Percentiles rank a stretch among this genome's conserved stretches.
Evolutionary conservation across 805 yeast genomes (phyloP).

Genomic region (Teunomyces atbi): DNA sequence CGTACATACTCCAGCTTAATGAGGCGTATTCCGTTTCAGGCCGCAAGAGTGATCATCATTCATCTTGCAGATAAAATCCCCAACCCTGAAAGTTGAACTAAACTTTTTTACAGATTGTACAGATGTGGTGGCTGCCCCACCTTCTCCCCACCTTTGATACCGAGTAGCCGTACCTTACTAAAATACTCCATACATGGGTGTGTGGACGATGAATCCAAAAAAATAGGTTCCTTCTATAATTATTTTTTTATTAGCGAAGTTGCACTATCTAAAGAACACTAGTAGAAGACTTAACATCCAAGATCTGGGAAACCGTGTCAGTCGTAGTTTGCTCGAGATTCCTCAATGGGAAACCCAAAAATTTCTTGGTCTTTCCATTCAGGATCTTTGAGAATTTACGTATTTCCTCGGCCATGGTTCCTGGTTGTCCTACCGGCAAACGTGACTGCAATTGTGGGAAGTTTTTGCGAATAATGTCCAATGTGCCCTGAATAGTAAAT

Average conservation of each 20-base stretch:
- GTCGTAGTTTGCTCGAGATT: conserved; percentile 18
- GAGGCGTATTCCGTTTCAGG: neutral
- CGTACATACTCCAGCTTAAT: neutral
- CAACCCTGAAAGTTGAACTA: neutral
- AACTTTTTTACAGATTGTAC: neutral
- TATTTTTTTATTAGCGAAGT: neutral
- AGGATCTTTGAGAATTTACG: neutral
- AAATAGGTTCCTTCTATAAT: neutral
- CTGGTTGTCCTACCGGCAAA: conserved; percentile 5
- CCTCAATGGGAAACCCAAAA: conserved; percentile 19
- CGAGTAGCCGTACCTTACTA: neutral
- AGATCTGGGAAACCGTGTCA: conserved; percentile 23
- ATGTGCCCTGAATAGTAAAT: conserved; percentile 19
- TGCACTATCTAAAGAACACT: neutral
- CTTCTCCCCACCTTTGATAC: too few species aligned
- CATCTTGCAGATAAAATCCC: neutral
- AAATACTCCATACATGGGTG: neutral
- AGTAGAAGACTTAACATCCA: conserved; percentile 2
- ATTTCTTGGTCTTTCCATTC: conserved; percentile 15
- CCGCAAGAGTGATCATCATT: neutral
- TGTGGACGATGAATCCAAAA: too few species aligned
- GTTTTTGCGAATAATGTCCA: conserved; percentile 19
- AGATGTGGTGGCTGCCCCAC: neutral
- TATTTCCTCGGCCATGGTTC: neutral
- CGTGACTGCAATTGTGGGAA: conserved; percentile 18